phyloP scores from a whole-genome alignment of 768 basidiomycete genomes.

The Phanerochaete carnosa region DNA sequence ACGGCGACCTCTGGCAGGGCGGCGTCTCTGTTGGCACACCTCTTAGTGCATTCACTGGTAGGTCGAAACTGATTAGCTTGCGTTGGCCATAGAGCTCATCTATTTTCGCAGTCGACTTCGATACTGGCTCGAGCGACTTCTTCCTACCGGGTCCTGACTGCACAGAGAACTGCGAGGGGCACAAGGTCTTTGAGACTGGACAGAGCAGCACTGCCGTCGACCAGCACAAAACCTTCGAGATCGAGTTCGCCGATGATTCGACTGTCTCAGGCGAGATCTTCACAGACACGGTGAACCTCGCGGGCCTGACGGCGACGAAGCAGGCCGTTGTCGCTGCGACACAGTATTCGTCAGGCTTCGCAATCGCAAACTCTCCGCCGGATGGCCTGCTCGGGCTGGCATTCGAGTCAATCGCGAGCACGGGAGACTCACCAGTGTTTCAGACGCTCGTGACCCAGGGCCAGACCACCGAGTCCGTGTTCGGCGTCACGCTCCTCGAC shows the following conservation, averaged over 20 bases:
- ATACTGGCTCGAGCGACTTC: conserved; percentile 32
- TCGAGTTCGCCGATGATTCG: conserved; percentile 38
- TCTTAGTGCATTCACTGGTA: conserved; percentile 24
- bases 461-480: conserved; percentile 32
- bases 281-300: conserved; percentile 40
- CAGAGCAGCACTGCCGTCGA: conserved; percentile 31
- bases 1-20: conserved; percentile 33
- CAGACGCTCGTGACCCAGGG: conserved; percentile 40
- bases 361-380: conserved; percentile 21
- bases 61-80: neutral
- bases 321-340: conserved; percentile 46
- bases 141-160: conserved; percentile 29
- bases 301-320: conserved; percentile 26
- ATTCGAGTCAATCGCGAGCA: conserved; percentile 22
- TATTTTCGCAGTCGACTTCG: conserved; percentile 41
- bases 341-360: conserved; percentile 32
- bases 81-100: neutral
- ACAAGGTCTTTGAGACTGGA: conserved; percentile 27
- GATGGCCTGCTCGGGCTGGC: conserved; percentile 45
- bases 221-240: conserved; percentile 25
- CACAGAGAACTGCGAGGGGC: conserved; percentile 19
- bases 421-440: conserved; percentile 23
- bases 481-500: conserved; percentile 45
- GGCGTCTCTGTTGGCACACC: conserved; percentile 37
- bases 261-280: conserved; percentile 36